Percentiles rank a stretch among this genome's conserved stretches.
Conservation (phyloP, 2,329 filamentous ascomycete genomes). For the Exophiala oligosperma region DNA sequence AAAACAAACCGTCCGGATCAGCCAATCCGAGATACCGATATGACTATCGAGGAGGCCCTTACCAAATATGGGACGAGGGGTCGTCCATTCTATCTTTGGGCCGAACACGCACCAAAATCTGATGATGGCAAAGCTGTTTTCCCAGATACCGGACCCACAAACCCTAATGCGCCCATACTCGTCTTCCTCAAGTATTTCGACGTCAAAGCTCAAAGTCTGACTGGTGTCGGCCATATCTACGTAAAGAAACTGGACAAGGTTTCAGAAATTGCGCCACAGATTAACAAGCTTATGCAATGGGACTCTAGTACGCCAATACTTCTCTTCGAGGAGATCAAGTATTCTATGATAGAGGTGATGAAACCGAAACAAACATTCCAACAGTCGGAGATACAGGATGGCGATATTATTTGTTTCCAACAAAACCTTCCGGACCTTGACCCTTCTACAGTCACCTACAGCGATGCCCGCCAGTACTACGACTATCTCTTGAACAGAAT, state of each 20-base stretch:
- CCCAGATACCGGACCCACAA: constrained; percentile 45
- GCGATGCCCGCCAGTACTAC: constrained; percentile 82
- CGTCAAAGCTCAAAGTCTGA: constrained; percentile 69
- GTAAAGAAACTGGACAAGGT: constrained; percentile 86
- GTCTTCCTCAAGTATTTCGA: constrained; percentile 95
- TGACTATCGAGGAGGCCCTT: constrained; percentile 75
- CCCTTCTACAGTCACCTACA: constrained; percentile 49
- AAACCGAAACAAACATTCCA: constrained; percentile 88
- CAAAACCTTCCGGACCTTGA: constrained; percentile 50
- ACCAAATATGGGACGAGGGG: constrained; percentile 69
- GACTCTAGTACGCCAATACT: constrained; percentile 68
- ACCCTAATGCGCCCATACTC: constrained; percentile 62
- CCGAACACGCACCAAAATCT: constrained; percentile 69
- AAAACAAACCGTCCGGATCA: constrained; percentile 92
- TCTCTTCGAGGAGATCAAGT: constrained; percentile 97
- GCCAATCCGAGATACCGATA: constrained; percentile 73
- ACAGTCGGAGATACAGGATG: constrained; percentile 91
- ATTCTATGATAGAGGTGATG: constrained; percentile 92
- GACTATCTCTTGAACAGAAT: constrained; percentile 88
- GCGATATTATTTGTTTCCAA: constrained; percentile 96
- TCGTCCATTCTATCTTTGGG: constrained; percentile 75
- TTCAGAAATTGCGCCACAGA: constrained; percentile 74
- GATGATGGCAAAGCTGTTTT: constrained; percentile 71
- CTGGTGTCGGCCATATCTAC: constrained; percentile 80
- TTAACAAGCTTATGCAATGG: constrained; percentile 84